Percentiles rank a stretch among this genome's conserved stretches.
These are phyloP conservation scores for Aphanoascus verrucosus DNA, from an alignment of 2,329 filamentous ascomycete species.

Conservation along the genomic window DNA sequence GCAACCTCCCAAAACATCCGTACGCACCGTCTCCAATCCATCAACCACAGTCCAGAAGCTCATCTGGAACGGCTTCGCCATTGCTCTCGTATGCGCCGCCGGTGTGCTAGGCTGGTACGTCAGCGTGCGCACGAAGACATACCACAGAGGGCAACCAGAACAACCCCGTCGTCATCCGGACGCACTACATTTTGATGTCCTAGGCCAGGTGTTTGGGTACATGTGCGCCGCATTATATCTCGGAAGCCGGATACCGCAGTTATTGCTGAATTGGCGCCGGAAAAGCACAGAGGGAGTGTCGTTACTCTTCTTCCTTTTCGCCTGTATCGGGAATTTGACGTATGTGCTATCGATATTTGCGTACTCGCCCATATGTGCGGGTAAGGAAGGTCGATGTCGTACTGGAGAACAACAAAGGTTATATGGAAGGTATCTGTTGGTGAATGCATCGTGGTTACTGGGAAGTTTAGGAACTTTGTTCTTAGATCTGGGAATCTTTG, in stretches of 20 bases:
- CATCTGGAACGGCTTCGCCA: constrained; percentile 62
- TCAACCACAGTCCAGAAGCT: constrained; percentile 36
- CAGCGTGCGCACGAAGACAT: constrained; percentile 40
- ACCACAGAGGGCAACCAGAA: constrained; percentile 19
- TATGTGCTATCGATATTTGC: constrained; percentile 88
- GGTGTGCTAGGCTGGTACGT: constrained; percentile 82
- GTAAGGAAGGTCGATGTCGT: constrained; percentile 40
- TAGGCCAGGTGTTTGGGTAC: constrained; percentile 88
- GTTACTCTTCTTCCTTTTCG: constrained; percentile 92
- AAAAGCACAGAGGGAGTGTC: constrained; percentile 90
- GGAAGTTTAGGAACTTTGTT: constrained; percentile 81
- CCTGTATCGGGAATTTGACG: constrained; percentile 86
- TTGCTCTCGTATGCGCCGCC: constrained; percentile 72
- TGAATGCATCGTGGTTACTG: constrained; percentile 83
- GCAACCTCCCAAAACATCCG: constrained; percentile 34
- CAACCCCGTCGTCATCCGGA: constrained; percentile 23
- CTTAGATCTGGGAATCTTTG: constrained; percentile 76
- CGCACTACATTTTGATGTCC: constrained; percentile 56
- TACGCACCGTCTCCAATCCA: constrained; percentile 19
- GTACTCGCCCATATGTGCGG: constrained; percentile 62
- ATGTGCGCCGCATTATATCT: constrained; percentile 84
- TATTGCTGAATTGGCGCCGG: constrained; percentile 81
- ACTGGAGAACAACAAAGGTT: constrained; percentile 54
- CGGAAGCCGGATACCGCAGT: constrained; percentile 76
- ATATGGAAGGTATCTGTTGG: constrained; percentile 72